These are phyloP conservation scores for Apiosordaria backusii DNA, from an alignment of 495 filamentous ascomycete genomes.

Conservation along the genomic window DNA sequence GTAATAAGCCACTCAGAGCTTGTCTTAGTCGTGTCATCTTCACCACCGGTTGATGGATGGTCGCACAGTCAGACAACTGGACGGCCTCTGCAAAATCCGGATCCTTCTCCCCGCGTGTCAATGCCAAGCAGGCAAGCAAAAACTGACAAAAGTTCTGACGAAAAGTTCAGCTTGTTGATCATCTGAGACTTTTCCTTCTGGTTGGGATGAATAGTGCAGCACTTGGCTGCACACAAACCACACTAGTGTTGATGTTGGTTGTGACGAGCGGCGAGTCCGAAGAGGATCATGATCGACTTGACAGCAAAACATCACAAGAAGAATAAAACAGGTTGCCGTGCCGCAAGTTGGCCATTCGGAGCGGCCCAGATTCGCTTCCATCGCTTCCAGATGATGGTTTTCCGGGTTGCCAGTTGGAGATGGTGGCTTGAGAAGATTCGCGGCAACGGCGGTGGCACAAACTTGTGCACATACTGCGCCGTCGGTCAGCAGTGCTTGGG, in stretches of 20 bases:
- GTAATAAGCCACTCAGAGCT: not conserved
- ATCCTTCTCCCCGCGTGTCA: too few relatives aligned
- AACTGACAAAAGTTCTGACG: too few relatives aligned
- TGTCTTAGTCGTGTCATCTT: not conserved
- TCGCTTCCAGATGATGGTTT: not conserved
- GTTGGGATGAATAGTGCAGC: not conserved
- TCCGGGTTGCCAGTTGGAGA: not conserved
- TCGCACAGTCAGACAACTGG: not conserved
- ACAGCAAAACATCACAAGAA: not conserved
- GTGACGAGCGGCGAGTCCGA: not conserved
- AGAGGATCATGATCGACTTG: not conserved
- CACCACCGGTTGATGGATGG: not conserved
- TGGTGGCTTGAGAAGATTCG: not conserved
- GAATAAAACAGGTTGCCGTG: not conserved
- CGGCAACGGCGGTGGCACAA: not conserved
- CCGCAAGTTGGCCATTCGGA: conserved; percentile 1
- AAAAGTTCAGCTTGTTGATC: not conserved
- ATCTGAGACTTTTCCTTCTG: not conserved
- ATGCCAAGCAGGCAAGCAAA: too few relatives aligned
- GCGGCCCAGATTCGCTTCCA: not conserved
- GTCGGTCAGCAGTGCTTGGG: not conserved
- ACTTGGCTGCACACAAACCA: not conserved
- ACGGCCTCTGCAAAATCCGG: not conserved
- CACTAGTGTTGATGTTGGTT: not conserved
- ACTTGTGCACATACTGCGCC: too few relatives aligned